phyloP scores from a whole-genome alignment of 306 rosid genomes.

The Luffa acutangula region DNA sequence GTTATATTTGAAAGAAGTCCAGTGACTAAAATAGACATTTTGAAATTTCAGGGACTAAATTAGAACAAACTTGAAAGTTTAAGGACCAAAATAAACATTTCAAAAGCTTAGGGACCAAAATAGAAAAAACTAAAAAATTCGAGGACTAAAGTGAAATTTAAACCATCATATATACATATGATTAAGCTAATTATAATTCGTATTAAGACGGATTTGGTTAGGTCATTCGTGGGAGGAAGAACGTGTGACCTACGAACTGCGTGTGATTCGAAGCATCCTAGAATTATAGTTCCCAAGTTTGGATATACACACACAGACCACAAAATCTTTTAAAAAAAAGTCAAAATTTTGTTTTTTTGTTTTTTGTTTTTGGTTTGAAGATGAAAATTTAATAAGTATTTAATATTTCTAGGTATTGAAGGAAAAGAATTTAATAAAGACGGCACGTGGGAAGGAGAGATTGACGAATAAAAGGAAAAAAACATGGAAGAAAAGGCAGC shows the following conservation, averaged over 20 bases:
- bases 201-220: not conserved
- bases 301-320: not conserved
- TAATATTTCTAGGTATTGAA: not conserved
- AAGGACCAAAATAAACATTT: no score
- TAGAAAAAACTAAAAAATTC: no score
- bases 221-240: not conserved
- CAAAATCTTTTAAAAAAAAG: not conserved
- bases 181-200: no score
- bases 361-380: not conserved
- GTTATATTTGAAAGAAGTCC: no score
- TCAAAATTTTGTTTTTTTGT: not conserved
- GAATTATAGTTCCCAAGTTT: not conserved
- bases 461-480: not conserved
- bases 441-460: not conserved
- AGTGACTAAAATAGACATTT: no score
- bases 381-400: not conserved
- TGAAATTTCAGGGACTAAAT: no score
- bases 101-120: no score
- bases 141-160: no score
- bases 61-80: no score
- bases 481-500: not conserved
- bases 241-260: not conserved
- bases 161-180: no score
- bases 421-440: not conserved
- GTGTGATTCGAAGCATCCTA: not conserved